A percentile compares a stretch with the other conserved stretches of the same genome.
Conservation (phyloP, 495 filamentous ascomycete genomes). For the Neurospora africana region DNA sequence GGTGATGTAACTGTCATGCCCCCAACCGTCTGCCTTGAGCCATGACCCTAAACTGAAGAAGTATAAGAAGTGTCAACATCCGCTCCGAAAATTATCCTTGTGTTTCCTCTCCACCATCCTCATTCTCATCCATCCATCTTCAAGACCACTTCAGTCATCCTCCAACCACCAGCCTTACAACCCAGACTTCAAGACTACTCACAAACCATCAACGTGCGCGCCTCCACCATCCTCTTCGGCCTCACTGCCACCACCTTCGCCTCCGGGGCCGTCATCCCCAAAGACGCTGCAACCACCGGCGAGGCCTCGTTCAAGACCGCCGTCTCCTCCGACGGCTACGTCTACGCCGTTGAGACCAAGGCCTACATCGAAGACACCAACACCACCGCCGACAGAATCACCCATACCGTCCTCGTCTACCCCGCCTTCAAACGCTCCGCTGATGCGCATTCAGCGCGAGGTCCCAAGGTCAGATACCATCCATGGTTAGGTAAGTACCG, state of each 20-base stretch:
- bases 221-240: background rate
- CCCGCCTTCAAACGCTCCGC: background rate
- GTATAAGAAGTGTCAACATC: background rate
- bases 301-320: background rate
- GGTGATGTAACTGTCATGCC: background rate
- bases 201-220: background rate
- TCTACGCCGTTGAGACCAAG: background rate
- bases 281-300: background rate
- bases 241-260: background rate
- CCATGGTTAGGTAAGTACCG: background rate
- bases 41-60: background rate
- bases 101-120: background rate
- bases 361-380: background rate
- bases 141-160: background rate
- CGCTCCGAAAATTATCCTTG: background rate
- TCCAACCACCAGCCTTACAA: background rate
- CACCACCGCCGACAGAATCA: background rate
- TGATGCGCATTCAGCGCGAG: background rate
- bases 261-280: background rate
- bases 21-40: background rate
- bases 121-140: background rate
- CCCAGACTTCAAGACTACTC: background rate
- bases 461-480: background rate
- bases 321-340: background rate
- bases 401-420: background rate